A percentile compares a stretch with the other conserved stretches of the same genome.
These are phyloP conservation scores for Colletotrichum cuscutae DNA, from an alignment of 2,329 filamentous ascomycete genomes.

Conservation along the genomic window DNA sequence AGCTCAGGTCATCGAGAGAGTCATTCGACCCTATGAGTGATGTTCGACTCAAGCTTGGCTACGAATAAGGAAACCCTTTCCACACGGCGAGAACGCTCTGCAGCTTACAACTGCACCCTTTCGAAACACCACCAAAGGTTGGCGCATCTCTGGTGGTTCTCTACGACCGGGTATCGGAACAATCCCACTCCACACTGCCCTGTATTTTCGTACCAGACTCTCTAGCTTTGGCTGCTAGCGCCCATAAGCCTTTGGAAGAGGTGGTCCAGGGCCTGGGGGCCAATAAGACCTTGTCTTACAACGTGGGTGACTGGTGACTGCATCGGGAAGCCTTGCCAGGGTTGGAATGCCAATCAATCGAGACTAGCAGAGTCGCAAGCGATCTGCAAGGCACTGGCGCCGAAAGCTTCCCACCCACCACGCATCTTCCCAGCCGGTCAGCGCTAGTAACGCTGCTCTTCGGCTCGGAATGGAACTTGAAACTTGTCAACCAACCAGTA, in stretches of 20 bases:
- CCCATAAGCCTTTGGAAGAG: too few relatives aligned
- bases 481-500: conserved; percentile 10
- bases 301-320: neutral
- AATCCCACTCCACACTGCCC: too few relatives aligned
- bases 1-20: too few relatives aligned
- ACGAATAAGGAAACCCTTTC: too few relatives aligned
- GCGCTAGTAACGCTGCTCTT: conserved; percentile 23
- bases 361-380: neutral
- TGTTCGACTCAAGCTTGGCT: neutral
- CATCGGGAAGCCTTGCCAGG: neutral
- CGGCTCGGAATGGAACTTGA: conserved; percentile 14
- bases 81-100: too few relatives aligned
- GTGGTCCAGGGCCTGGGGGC: too few relatives aligned
- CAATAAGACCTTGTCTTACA: neutral
- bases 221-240: too few relatives aligned
- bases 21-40: neutral
- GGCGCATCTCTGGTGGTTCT: neutral
- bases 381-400: conserved; percentile 22
- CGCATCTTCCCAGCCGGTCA: conserved; percentile 4
- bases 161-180: neutral
- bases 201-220: too few relatives aligned
- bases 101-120: neutral
- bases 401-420: neutral
- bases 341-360: neutral
- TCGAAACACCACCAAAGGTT: conserved; percentile 16